Evolutionary conservation across 495 filamentous ascomycete genomes (phyloP), one percentile per base, ranked within the genome.

Genomic region (Cryomyces antarcticus): DNA sequence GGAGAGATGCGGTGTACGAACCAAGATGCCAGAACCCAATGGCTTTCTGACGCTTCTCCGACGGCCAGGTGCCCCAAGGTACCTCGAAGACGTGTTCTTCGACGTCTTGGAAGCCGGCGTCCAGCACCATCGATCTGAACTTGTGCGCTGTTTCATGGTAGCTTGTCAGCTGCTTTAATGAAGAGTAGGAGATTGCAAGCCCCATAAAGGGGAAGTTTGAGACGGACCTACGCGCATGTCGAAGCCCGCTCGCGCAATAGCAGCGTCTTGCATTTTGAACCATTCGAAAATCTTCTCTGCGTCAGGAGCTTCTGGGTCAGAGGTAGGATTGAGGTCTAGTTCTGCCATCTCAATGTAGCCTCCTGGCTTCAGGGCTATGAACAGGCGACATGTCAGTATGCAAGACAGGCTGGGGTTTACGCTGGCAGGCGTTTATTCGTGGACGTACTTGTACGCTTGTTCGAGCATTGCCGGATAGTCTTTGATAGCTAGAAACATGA

Each of bases 11-110:
- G 10, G 17, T 11, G 6, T 6, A 41, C 40, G 17, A 31, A 41
- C 40, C 30, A 29, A 41, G 12, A 41, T 41, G 40, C 40, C 40
- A 41, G n/a, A 41, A 41, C 2, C 41, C 41, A 10, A 43, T 34
- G 11, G 31, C 41, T 7, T 34, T 35, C 30, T 35, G 36, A n/a
- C 41, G 31, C 10, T 43, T 43, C n/a, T 43, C 41, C 34, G 30
- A 28, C 12, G 13, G 31, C 41, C 41, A 43, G 10, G 41, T 31
- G 6, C 41, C 41, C 31, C 41, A 43, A 31, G 41, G 41, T 13
- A 43, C 31, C 13, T 36, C 34, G 28, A 36, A 27, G 30, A 36
- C 41, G 2, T 7, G 7, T 33, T 43, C 31, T 10, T 27, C 11
- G 6, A 43, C 36, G 9, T 43, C 34, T n/a, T 35, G 28, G 37